Evolutionary conservation across 2,329 filamentous ascomycete species (phyloP).

Genomic region (Mycosphaerella arachidis): DNA sequence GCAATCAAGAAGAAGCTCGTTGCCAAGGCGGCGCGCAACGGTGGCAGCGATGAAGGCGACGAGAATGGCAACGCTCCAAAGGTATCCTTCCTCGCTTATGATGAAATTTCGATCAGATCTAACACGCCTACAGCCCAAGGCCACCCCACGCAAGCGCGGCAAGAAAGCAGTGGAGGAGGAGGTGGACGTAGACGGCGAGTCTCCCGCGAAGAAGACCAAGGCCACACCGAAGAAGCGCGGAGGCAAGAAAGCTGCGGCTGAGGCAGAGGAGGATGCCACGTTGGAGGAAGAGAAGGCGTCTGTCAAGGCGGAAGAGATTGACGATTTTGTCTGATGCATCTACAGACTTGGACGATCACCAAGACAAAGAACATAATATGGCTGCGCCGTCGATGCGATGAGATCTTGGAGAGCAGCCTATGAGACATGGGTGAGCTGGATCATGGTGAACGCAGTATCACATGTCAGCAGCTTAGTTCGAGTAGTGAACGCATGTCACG

Average conservation of each 20-base stretch:
- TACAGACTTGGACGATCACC: neutral
- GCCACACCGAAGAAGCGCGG: conserved; percentile 5
- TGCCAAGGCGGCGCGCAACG: neutral
- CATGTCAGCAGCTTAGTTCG: neutral
- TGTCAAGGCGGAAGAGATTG: neutral
- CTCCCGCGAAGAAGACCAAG: conserved; percentile 5
- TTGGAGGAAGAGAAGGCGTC: neutral
- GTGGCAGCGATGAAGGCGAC: neutral
- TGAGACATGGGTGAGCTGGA: too few species aligned
- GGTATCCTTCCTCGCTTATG: neutral
- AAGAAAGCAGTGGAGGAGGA: conserved; percentile 4
- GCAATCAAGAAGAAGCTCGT: conserved; percentile 33
- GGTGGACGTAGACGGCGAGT: neutral
- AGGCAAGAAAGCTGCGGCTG: neutral
- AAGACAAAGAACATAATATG: neutral
- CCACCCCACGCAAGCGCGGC: conserved; percentile 2
- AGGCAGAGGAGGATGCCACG: neutral
- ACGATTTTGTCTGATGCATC: neutral
- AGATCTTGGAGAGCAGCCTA: neutral
- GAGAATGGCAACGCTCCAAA: neutral
- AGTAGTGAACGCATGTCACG: neutral
- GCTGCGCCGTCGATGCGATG: neutral
- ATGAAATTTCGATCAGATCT: neutral
- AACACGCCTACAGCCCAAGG: neutral
- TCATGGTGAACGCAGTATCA: too few species aligned